These are phyloP conservation scores for Catunica adiposa DNA, from an alignment of 2,329 filamentous ascomycete genomes.

Conservation along the genomic window DNA sequence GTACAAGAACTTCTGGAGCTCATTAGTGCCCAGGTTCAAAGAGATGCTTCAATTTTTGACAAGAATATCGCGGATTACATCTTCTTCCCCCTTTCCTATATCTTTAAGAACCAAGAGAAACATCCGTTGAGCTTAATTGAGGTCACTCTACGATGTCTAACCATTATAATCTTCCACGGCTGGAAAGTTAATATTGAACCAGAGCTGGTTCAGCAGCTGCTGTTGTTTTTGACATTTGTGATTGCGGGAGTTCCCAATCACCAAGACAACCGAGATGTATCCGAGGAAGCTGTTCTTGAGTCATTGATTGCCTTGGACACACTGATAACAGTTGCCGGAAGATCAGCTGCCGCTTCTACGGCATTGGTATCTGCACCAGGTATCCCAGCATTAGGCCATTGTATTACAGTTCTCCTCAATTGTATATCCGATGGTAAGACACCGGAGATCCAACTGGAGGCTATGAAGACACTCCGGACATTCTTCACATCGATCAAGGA, in stretches of 20 bases:
- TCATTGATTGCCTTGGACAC: conserved; percentile 53
- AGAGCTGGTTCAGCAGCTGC: conserved; percentile 63
- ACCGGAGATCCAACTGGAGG: conserved; percentile 52
- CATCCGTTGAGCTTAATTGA: conserved; percentile 61
- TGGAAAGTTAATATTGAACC: conserved; percentile 60
- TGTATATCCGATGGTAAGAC: conserved; percentile 48
- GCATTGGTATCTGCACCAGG: conserved; percentile 39
- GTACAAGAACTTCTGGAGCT: conserved; percentile 29
- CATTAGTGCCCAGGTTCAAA: conserved; percentile 28
- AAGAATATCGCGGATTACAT: conserved; percentile 80
- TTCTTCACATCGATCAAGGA: conserved; percentile 51
- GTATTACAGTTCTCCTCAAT: conserved; percentile 65
- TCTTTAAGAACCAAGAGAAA: conserved; percentile 59
- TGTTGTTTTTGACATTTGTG: conserved; percentile 71
- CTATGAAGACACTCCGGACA: conserved; percentile 45
- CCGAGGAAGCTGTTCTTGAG: conserved; percentile 60
- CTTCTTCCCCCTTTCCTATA: conserved; percentile 81
- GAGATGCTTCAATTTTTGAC: conserved; percentile 43
- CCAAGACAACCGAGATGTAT: conserved; percentile 27
- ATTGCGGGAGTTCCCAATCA: conserved; percentile 54
- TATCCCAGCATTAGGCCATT: conserved; percentile 66
- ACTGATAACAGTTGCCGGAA: conserved; percentile 44
- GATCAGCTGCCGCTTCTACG: conserved; percentile 31
- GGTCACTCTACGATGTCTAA: conserved; percentile 56
- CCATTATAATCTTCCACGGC: conserved; percentile 55